Base-by-base conservation (phyloP, 495 filamentous ascomycete genomes). In the Beverwykella pulmonaria region DNA sequence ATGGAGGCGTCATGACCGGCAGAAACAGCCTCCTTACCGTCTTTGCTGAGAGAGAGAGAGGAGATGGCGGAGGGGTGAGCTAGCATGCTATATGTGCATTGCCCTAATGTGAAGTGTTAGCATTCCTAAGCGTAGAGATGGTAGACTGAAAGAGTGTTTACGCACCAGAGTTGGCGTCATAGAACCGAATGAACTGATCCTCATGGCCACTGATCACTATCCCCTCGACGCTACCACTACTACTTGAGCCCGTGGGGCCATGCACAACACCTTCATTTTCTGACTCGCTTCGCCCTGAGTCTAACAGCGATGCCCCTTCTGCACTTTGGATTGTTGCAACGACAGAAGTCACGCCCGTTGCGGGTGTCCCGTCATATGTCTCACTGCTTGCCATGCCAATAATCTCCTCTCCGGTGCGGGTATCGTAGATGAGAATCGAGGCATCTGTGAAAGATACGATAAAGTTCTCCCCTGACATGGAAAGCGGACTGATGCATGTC, bases 41-140 rank as follows among this genome's bases (percentile, higher is more conserved):
- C 92, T 12, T 94, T 93, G 63, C 90, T 94, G 29, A 98, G 84
- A 0, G 90, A 92, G 17, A 98, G 85, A 14, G 90, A 86, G 15
- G 94, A 92, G 70, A 98, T 97, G 41, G 94, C 87, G 2, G 92
- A 88, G 1, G 93, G 91, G 74, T 98, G 94, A 1, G 94, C 94
- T 60, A 97, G 87, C 94, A 98, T 98, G 68, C 88, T 93, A 77
- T 98, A 98, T 17, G 95, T 97, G 80, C 92, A 97, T 94, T 98
- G 95, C 67, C 94, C 94, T 98, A 70, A 34, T 32, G 20, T 12
- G 29, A 39, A 23, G 8, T 4, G 34, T 67, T 52, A 61, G 56
- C 53, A 20, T 25, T 41, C 27, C 39, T 8, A 9, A 55, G 23
- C 12, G 12, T 10, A 32, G n/a, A 39, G 25, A 32, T 49, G 25